Evolutionary conservation across 352 stramenopile species (phyloP).

Genomic region (Globisporangium solare): DNA sequence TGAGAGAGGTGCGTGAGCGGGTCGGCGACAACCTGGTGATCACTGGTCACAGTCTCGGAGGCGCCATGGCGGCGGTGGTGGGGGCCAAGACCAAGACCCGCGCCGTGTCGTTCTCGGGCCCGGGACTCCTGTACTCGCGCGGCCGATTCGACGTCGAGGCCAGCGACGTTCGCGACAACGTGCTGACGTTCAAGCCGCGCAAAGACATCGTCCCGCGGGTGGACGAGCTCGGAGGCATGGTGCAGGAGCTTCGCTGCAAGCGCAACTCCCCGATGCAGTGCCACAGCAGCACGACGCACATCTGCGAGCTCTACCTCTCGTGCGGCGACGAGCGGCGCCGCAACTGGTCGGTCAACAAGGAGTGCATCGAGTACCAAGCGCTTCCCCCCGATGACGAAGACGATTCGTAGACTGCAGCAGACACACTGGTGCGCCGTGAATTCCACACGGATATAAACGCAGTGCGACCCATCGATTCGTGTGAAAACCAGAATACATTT

Average conservation of each 20-base stretch:
- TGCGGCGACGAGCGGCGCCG: constrained; percentile 56
- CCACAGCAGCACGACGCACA: constrained; percentile 66
- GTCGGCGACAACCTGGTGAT: constrained; percentile 62
- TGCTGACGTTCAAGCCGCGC: constrained; percentile 73
- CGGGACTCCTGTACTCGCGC: constrained; percentile 66
- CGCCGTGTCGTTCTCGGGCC: constrained; percentile 73
- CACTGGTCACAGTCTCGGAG: constrained; percentile 74
- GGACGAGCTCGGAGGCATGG: constrained; percentile 67
- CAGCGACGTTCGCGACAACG: constrained; percentile 66
- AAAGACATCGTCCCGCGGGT: constrained; percentile 80
- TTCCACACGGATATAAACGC: not conserved
- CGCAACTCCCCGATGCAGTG: constrained; percentile 60
- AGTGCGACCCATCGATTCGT: not conserved
- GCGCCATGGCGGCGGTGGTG: constrained; percentile 71
- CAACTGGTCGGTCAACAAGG: constrained; percentile 55
- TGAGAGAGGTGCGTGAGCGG: constrained; percentile 28
- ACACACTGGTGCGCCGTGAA: not conserved
- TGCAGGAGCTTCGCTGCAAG: constrained; percentile 76
- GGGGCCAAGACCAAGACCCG: constrained; percentile 68
- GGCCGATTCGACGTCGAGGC: constrained; percentile 60
- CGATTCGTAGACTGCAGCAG: constrained; percentile 6
- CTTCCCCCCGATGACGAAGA: constrained; percentile 17
- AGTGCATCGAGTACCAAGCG: constrained; percentile 50
- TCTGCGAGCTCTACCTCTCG: constrained; percentile 73
- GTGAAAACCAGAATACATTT: constrained; percentile 7